A percentile compares a stretch with the other conserved stretches of the same genome.
Evolutionary conservation across 2,329 filamentous ascomycete species (phyloP).

Genomic region (Stenocarpella maydis): DNA sequence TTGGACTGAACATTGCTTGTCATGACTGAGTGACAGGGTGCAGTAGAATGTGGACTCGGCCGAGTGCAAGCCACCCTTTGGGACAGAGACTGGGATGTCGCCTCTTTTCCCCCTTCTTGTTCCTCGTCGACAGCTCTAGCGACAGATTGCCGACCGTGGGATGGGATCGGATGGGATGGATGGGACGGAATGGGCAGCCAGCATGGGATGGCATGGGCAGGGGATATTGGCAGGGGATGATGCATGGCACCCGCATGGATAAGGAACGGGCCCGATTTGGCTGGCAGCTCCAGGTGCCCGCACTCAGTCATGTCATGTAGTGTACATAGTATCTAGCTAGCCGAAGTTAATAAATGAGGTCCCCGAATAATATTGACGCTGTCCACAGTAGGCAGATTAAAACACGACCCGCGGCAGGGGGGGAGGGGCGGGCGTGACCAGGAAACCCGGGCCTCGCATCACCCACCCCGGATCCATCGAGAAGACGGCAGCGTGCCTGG

Average conservation of each 20-base stretch:
- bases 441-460: neutral
- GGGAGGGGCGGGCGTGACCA: neutral
- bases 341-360: neutral
- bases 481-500: neutral
- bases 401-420: neutral
- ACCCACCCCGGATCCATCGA: neutral
- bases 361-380: neutral
- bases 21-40: slow-evolving; percentile 3
- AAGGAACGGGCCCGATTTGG: neutral
- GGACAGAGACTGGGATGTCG: neutral
- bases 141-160: slow-evolving; percentile 23
- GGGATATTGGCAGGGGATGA: neutral
- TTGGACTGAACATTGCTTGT: neutral
- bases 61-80: neutral
- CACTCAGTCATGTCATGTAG: slow-evolving; percentile 3
- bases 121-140: neutral
- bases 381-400: slow-evolving; percentile 3
- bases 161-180: slow-evolving; percentile 7
- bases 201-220: neutral
- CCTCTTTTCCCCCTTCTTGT: neutral
- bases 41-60: slow-evolving; percentile 5
- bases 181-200: neutral
- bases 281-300: slow-evolving; percentile 7
- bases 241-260: neutral
- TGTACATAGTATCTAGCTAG: too few relatives aligned